A percentile compares a stretch with the other conserved stretches of the same genome.
phyloP scores from a whole-genome alignment of 805 yeast genomes.

The Candida tallmaniae region DNA sequence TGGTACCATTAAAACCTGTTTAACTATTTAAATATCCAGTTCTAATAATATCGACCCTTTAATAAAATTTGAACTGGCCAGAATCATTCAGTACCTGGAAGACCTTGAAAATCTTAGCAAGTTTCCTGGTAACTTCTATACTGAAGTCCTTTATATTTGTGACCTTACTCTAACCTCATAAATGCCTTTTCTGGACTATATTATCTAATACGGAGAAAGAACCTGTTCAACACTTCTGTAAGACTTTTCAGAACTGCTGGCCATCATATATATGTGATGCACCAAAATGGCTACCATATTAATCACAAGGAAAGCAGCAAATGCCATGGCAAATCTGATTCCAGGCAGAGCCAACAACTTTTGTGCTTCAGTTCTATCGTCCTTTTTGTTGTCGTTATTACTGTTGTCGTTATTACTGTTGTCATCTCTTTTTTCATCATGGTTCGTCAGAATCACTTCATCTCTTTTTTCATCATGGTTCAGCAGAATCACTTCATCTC shows the following conservation, averaged over 20 bases:
- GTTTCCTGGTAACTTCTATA: too few species aligned
- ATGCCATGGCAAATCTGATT: conserved; percentile 29
- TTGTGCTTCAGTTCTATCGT: conserved; percentile 1
- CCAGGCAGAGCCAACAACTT: conserved; percentile 15
- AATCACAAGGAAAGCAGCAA: conserved; percentile 29
- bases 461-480: not conserved
- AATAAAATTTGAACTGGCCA: too few species aligned
- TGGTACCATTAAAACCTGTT: too few species aligned
- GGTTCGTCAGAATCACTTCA: too few species aligned
- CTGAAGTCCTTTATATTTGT: too few species aligned
- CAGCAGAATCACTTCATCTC: not conserved
- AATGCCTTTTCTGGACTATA: too few species aligned
- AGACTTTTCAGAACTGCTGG: conserved; percentile 22
- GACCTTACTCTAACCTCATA: too few species aligned
- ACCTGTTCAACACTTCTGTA: conserved; percentile 34
- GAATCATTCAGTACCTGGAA: too few species aligned
- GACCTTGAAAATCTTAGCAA: too few species aligned
- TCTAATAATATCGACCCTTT: too few species aligned
- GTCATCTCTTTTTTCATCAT: not conserved
- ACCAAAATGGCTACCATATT: conserved; percentile 33
- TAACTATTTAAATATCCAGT: too few species aligned
- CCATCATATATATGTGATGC: conserved; percentile 33
- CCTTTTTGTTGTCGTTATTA: not conserved
- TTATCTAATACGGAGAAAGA: conserved; percentile 29
- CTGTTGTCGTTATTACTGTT: not conserved